Evolutionary conservation across 2,329 filamentous ascomycete genomes (phyloP), one percentile per base, ranked within the genome.

Genomic region (Microdochium bolleyi): DNA sequence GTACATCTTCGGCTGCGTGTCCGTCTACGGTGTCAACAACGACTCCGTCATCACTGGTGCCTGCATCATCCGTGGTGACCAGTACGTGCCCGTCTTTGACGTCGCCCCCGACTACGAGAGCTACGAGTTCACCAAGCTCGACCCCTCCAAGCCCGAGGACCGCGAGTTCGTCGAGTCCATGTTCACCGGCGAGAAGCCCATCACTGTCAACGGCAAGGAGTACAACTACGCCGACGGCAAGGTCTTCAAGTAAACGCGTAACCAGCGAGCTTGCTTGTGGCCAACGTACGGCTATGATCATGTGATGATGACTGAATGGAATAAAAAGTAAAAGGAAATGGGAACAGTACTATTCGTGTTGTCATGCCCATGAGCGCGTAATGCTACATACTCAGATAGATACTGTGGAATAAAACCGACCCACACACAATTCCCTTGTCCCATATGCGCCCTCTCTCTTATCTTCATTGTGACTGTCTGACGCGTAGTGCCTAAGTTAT

Each of bases 101-200:
- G 94, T 99, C 66, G 94, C 92, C 69, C 94, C 94, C 66, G 94
- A 99, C 77, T 91, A 82, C 73, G 94, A 99, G 84, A 92, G 88
- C 79, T 99, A 97, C 83, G 74, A 82, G 64, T 97, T 97, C 85
- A 87, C 77, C 73, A 97, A 96, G 87, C 90, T 99, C 66, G 92
- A 99, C 81, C 87, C 84, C 70, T 83, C 74, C 72, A 96, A 89
- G 71, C 72, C 81, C 52, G 90, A 92, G 73, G 89, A 97, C 82
- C 84, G 81, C 69, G 85, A 88, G 70, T 92, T 88, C 70, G 79
- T 99, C 67, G 84, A 94, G 68, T 84, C 88, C 70, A 80, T 87
- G 76, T 99, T 94, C 94, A 79, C 83, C 58, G 96, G 91, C 89
- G 94, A 97, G 73, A 88, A 89, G 78, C 85, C 88, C 61, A 77